Evolutionary conservation across 1,139 yeast genomes (phyloP), one percentile per base, ranked within the genome.

Genomic region (Trichomonascaceae sp.): DNA sequence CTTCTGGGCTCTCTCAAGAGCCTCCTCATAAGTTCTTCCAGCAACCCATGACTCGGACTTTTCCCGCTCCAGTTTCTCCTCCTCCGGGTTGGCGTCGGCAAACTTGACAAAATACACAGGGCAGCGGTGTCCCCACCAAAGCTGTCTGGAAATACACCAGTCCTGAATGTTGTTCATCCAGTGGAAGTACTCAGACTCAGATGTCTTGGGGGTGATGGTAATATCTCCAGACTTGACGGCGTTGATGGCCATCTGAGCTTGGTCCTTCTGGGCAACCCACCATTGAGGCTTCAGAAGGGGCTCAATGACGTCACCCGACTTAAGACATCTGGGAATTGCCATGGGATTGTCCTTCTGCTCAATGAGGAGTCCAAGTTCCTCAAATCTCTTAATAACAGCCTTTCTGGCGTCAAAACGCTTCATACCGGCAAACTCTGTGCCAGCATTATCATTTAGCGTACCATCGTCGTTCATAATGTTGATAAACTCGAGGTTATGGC

Each of bases 81-180:
- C 57, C 26, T 61, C 64, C 23, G 23, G 23, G 23, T 20, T 11
- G 49, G 71, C 69, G 37, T 89, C 92, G 54, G 84, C 95, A 39
- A 84, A 64, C 35, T 68, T 65, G 42, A 87, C 84, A 48, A 84
- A 84, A 64, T 92, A 89, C 32, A 82, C 95, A 16, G 98, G 98
- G 62, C 95, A 84, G 65, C 97, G 76, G 65, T 89, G 98, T 46
- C 98, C 98, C 98, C 98, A 89, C 98, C 98, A 89, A 53, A 89
- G 72, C 67, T 89, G 98, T 64, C 98, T 81, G 20, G 97, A 89
- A 45, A 89, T 85, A 76, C 98, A 89, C 98, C 98, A 89, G 65
- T 89, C 98, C 66, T 92, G 97, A 47, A 87, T 80, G 60, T 85
- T 82, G 57, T 78, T 93, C 60, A 89, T 67, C 98, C 98, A 89